phyloP scores from a whole-genome alignment of 257 asterid species.

The Catharanthus roseus region DNA sequence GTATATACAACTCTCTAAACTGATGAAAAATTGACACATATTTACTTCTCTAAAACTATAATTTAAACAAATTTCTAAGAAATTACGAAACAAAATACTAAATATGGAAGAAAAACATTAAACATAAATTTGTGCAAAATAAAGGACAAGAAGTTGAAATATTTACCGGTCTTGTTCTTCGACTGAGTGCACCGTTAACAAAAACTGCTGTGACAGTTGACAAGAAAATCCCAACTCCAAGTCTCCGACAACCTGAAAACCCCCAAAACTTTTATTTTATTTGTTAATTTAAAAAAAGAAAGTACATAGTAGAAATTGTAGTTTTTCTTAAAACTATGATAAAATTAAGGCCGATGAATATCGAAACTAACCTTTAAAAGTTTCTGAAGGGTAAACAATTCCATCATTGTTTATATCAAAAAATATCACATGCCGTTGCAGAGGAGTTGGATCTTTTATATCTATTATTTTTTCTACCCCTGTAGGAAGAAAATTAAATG shows the following conservation, averaged over 20 bases:
- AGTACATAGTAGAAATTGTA: not conserved
- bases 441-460: conserved; percentile 32
- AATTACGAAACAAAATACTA: no score
- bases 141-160: not conserved
- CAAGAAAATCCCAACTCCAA: conserved; percentile 44
- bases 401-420: conserved; percentile 77
- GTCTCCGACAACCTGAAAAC: conserved; percentile 47
- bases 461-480: conserved; percentile 5
- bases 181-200: conserved; percentile 51
- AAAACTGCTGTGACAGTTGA: conserved; percentile 51
- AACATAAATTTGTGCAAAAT: not conserved
- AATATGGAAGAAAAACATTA: no score
- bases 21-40: no score
- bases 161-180: conserved; percentile 55
- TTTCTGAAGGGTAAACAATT: conserved; percentile 65
- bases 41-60: no score
- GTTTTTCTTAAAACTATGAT: no score
- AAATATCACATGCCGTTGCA: conserved; percentile 72
- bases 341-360: not conserved
- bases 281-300: not conserved
- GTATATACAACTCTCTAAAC: no score
- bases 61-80: no score
- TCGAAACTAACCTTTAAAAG: conserved; percentile 47
- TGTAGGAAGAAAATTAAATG: not conserved
- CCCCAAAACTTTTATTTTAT: not conserved